A percentile compares a stretch with the other conserved stretches of the same genome.
These are phyloP conservation scores for Plasmodium relictum DNA, from an alignment of 169 alveolate genomes.

Conservation along the genomic window DNA sequence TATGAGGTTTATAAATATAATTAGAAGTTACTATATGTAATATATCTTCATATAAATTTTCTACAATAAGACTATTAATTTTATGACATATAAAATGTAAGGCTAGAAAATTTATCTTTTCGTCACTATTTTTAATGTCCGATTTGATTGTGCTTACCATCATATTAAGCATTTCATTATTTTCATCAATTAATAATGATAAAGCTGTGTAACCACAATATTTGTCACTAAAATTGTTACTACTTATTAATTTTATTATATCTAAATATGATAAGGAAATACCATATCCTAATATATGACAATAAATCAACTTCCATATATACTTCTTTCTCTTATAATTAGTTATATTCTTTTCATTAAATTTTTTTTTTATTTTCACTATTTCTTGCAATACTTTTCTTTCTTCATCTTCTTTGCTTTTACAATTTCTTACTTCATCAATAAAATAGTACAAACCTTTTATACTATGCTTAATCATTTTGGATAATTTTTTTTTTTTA, in stretches of 20 bases:
- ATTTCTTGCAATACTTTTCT: slow-evolving; percentile 94
- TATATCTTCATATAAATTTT: slow-evolving; percentile 85
- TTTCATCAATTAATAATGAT: slow-evolving; percentile 90
- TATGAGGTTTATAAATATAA: slow-evolving; percentile 78
- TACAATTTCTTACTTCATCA: slow-evolving; percentile 63
- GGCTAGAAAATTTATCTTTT: slow-evolving; percentile 87
- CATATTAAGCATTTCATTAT: slow-evolving; percentile 83
- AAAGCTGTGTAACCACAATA: slow-evolving; percentile 96
- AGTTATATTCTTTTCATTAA: slow-evolving; percentile 88
- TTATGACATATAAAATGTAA: slow-evolving; percentile 86
- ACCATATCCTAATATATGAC: slow-evolving; percentile 96
- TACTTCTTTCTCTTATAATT: slow-evolving; percentile 96
- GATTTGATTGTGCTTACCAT: slow-evolving; percentile 79
- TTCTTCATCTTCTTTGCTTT: slow-evolving; percentile 89
- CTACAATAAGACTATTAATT: slow-evolving; percentile 85
- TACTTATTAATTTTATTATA: slow-evolving; percentile 92
- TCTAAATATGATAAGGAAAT: slow-evolving; percentile 95
- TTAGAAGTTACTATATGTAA: slow-evolving; percentile 75
- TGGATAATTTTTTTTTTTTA: neutral
- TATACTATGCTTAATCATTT: slow-evolving; percentile 61
- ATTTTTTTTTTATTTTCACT: slow-evolving; percentile 94
- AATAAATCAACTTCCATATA: slow-evolving; percentile 95
- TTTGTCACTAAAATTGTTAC: slow-evolving; percentile 94
- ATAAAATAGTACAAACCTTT: slow-evolving; percentile 64
- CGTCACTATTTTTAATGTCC: slow-evolving; percentile 79